Conservation (phyloP, 306 rosid species). For the Malus domestica region ASM211411v1 NC_041791.1:34102501-34103000, state of each 20-base stretch:
- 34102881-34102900: neutral
- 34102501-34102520: constrained; percentile 52
- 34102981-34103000: neutral
- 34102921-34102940: neutral
- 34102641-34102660: constrained; percentile 72
- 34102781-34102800: constrained; percentile 79
- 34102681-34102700: constrained; percentile 79
- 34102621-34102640: constrained; percentile 95
- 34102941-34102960: neutral
- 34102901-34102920: constrained; percentile 1
- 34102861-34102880: constrained; percentile 3
- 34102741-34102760: constrained; percentile 73
- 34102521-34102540: constrained; percentile 8
- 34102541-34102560: constrained; percentile 2
- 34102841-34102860: constrained; percentile 73
- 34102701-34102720: constrained; percentile 70
- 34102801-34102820: constrained; percentile 78
- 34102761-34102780: constrained; percentile 90
- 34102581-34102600: constrained; percentile 67
- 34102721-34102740: constrained; percentile 71
- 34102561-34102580: neutral
- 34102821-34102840: constrained; percentile 95
- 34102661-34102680: constrained; percentile 67
- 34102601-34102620: constrained; percentile 88
- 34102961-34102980: neutral